Evolutionary conservation across 352 stramenopile genomes (phyloP).

Genomic region (Phytophthora crassamura): DNA sequence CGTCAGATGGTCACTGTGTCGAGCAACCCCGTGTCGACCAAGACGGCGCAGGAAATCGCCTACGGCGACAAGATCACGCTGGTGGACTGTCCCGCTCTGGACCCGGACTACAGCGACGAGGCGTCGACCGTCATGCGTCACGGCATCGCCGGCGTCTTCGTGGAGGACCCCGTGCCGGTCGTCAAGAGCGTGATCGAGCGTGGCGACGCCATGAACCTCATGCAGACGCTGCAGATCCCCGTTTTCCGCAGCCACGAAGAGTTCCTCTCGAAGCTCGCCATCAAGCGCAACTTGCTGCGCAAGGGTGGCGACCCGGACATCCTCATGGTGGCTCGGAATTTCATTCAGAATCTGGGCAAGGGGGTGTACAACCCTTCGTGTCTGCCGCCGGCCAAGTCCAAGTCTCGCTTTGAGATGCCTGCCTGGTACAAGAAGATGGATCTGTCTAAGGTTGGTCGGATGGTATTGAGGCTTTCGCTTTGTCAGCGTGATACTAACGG

Average conservation of each 20-base stretch:
- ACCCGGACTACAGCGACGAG: conserved; percentile 94
- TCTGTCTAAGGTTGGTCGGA: conserved; percentile 54
- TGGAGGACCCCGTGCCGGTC: conserved; percentile 94
- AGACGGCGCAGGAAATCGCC: conserved; percentile 91
- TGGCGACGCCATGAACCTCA: conserved; percentile 93
- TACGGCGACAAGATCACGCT: conserved; percentile 97
- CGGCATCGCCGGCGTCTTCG: conserved; percentile 94
- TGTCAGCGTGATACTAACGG: conserved; percentile 22
- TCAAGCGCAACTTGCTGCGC: conserved; percentile 93
- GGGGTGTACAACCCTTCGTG: conserved; percentile 63
- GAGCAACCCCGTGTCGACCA: conserved; percentile 69
- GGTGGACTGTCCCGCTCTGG: conserved; percentile 97
- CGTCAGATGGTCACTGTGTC: conserved; percentile 57
- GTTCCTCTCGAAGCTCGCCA: conserved; percentile 97
- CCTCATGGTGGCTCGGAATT: conserved; percentile 89
- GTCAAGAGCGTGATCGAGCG: conserved; percentile 92
- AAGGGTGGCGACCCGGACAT: conserved; percentile 98
- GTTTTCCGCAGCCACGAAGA: conserved; percentile 93
- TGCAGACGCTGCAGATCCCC: conserved; percentile 96
- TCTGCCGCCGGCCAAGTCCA: conserved; percentile 78
- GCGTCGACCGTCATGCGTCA: conserved; percentile 92
- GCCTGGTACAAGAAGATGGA: conserved; percentile 68
- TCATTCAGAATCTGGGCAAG: conserved; percentile 83
- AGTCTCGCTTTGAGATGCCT: conserved; percentile 83
- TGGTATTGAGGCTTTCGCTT: neutral